phyloP scores from a whole-genome alignment of 192 early-diverging fungal species.

The Gaertneriomyces sp. region DNA sequence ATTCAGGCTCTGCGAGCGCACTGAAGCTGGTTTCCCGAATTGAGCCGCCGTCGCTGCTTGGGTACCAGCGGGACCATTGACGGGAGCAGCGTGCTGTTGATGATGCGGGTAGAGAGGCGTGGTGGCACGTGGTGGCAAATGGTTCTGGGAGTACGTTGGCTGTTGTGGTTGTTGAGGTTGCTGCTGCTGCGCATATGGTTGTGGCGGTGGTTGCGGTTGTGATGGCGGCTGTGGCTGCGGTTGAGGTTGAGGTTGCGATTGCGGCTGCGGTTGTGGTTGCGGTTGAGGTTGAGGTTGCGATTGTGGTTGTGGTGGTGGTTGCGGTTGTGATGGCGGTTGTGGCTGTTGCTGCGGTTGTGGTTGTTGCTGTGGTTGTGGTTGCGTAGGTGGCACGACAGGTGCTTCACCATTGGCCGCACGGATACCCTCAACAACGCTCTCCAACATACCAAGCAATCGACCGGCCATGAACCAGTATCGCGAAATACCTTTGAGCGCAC shows the following conservation, averaged over 20 bases:
- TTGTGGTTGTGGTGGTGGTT: background rate
- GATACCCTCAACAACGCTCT: background rate
- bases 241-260: constrained; percentile 13
- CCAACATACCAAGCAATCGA: constrained; percentile 21
- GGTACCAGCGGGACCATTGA: too few species aligned
- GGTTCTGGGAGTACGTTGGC: too few species aligned
- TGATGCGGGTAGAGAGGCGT: too few species aligned
- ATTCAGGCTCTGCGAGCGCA: too few species aligned
- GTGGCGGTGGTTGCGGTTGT: background rate
- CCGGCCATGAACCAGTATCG: constrained; percentile 34
- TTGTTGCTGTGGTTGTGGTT: background rate
- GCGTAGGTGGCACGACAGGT: background rate
- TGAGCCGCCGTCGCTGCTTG: too few species aligned
- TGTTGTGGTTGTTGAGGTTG: too few species aligned
- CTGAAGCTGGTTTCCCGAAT: too few species aligned
- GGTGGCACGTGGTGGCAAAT: too few species aligned
- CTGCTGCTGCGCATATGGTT: too few species aligned
- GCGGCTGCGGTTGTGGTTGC: constrained; percentile 8
- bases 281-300: background rate
- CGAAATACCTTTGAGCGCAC: constrained; percentile 18
- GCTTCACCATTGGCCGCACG: background rate
- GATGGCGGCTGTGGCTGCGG: background rate
- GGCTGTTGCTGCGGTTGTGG: background rate
- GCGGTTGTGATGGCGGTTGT: background rate
- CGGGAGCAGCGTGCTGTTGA: too few species aligned